These are phyloP conservation scores for Fraxinus pennsylvanica DNA, from an alignment of 257 asterid species.

Conservation along the genomic window DNA sequence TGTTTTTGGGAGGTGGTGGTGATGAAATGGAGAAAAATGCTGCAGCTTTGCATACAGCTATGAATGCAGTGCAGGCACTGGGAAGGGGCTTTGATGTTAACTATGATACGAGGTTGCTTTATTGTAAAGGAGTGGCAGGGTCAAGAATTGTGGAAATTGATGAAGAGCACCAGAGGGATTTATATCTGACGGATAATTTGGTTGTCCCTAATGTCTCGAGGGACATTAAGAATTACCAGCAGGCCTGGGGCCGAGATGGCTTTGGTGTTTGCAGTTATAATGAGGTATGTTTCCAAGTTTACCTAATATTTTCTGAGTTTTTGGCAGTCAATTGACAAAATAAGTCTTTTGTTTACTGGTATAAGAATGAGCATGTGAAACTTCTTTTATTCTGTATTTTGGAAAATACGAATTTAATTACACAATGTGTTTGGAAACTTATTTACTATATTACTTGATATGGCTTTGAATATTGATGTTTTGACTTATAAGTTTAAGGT, in stretches of 20 bases:
- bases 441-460: background rate
- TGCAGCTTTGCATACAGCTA: slow-evolving; percentile 81
- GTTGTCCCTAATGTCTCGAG: slow-evolving; percentile 67
- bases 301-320: background rate
- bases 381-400: too few species aligned
- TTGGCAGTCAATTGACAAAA: background rate
- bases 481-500: background rate
- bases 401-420: too few species aligned
- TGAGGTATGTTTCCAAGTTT: slow-evolving; percentile 49
- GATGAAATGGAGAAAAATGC: slow-evolving; percentile 84
- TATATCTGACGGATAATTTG: slow-evolving; percentile 58
- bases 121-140: slow-evolving; percentile 78
- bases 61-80: slow-evolving; percentile 71
- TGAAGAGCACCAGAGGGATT: slow-evolving; percentile 65
- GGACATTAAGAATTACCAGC: slow-evolving; percentile 55
- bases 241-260: slow-evolving; percentile 62
- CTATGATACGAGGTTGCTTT: slow-evolving; percentile 82
- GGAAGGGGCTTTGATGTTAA: slow-evolving; percentile 93
- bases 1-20: slow-evolving; percentile 27
- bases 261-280: slow-evolving; percentile 65
- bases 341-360: background rate
- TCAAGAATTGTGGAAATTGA: slow-evolving; percentile 72
- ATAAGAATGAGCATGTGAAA: too few species aligned
- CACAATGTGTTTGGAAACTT: background rate
- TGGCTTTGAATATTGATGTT: background rate